Conservation (phyloP, 2,329 filamentous ascomycete species). For the Fusarium sublunatum region DNA sequence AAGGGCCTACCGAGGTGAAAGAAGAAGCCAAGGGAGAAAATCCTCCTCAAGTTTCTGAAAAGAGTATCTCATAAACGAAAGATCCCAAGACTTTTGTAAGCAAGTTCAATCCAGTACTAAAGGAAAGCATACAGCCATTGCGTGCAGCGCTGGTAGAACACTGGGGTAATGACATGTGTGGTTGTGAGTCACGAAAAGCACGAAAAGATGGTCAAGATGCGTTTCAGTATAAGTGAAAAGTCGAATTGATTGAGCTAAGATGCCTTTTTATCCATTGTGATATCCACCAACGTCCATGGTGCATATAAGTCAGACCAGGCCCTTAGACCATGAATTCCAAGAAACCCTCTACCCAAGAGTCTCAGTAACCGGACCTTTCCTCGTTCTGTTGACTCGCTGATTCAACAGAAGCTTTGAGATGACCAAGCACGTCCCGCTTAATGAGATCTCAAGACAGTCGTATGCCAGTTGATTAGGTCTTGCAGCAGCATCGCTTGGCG, state of each 20-base stretch:
- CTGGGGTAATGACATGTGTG: no score
- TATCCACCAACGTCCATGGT: not conserved
- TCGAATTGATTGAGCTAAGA: not conserved
- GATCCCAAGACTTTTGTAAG: no score
- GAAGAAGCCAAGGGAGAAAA: not conserved
- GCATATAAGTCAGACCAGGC: not conserved
- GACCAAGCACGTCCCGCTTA: not conserved
- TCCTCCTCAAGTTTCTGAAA: no score
- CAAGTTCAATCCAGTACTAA: no score
- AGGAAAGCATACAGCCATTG: no score
- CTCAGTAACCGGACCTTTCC: not conserved
- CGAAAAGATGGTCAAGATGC: no score
- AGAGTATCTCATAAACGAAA: no score
- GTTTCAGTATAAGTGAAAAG: not conserved
- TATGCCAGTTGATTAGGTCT: not conserved
- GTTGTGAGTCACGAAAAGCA: no score
- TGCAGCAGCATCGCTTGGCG: constrained; percentile 13
- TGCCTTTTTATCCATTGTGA: not conserved
- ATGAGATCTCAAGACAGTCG: not conserved
- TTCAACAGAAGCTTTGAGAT: not conserved
- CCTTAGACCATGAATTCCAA: not conserved
- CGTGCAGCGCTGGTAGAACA: no score
- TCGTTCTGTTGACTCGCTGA: not conserved
- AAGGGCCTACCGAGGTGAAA: not conserved
- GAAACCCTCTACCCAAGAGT: not conserved